phyloP scores from a whole-genome alignment of 441 rosid genomes.

The Flueggea neowawraea region DNA sequence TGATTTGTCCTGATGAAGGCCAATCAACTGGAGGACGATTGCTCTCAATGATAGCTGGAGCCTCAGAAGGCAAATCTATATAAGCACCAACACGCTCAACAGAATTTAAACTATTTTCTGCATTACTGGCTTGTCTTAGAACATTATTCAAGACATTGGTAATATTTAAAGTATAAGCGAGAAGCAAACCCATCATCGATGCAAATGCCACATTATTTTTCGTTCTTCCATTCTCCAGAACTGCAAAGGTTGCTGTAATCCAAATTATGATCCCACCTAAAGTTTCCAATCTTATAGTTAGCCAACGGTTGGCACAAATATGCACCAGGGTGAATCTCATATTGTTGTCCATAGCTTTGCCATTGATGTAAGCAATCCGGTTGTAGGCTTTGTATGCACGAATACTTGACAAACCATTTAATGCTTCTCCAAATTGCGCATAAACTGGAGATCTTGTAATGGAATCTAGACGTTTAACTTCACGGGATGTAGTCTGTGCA shows the following conservation, averaged over 20 bases:
- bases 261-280: constrained; percentile 73
- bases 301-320: constrained; percentile 84
- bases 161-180: constrained; percentile 81
- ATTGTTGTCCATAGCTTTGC: constrained; percentile 87
- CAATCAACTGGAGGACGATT: constrained; percentile 90
- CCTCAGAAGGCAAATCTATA: constrained; percentile 84
- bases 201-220: constrained; percentile 72
- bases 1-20: constrained; percentile 91
- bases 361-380: constrained; percentile 81
- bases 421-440: constrained; percentile 94
- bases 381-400: constrained; percentile 95
- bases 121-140: constrained; percentile 85
- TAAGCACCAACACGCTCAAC: constrained; percentile 88
- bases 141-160: constrained; percentile 66
- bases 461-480: constrained; percentile 91
- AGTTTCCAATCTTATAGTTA: constrained; percentile 83
- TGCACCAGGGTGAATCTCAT: constrained; percentile 77
- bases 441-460: constrained; percentile 87
- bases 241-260: constrained; percentile 89
- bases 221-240: constrained; percentile 64
- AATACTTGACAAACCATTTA: constrained; percentile 78
- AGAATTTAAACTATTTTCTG: constrained; percentile 90
- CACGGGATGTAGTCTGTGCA: constrained; percentile 82
- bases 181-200: constrained; percentile 94
- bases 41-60: constrained; percentile 65